These are phyloP conservation scores for Komagataella phaffii DNA, from an alignment of 805 yeast species.

Conservation along the genomic window DNA sequence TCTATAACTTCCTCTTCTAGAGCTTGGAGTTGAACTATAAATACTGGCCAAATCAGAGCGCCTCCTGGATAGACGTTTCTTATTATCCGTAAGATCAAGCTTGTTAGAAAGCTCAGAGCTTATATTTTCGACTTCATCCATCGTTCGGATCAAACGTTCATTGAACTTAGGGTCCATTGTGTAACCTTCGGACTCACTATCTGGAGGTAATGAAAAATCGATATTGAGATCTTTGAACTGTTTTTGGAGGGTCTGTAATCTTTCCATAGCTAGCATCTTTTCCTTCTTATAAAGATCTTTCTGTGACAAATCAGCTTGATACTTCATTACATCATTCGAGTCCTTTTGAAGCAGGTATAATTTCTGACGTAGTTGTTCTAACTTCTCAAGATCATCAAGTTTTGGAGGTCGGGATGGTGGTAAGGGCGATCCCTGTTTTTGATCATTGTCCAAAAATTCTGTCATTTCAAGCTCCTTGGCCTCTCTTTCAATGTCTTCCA, in stretches of 20 bases:
- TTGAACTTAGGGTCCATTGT: conserved; percentile 18
- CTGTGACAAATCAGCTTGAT: conserved; percentile 31
- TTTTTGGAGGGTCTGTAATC: conserved; percentile 57
- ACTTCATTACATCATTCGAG: conserved; percentile 64
- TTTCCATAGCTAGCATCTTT: conserved; percentile 53
- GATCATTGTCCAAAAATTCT: conserved; percentile 45
- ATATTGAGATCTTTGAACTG: conserved; percentile 54
- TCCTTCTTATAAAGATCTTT: conserved; percentile 46
- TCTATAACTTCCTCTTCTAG: conserved; percentile 1
- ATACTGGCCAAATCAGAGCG: background rate
- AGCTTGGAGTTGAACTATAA: background rate
- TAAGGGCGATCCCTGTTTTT: conserved; percentile 7
- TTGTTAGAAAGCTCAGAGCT: conserved; percentile 26
- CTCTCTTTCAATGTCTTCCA: conserved; percentile 75
- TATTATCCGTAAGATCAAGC: conserved; percentile 11
- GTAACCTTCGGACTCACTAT: conserved; percentile 5
- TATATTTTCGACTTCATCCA: conserved; percentile 26
- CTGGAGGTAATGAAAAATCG: conserved; percentile 21
- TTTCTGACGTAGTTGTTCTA: conserved; percentile 41
- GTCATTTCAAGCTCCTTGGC: conserved; percentile 81
- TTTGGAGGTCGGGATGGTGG: conserved; percentile 23
- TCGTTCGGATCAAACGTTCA: conserved; percentile 21
- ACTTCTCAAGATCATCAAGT: conserved; percentile 39
- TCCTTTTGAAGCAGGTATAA: conserved; percentile 54
- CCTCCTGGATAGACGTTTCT: conserved; percentile 2